Percentiles rank a stretch among this genome's conserved stretches.
phyloP scores from a whole-genome alignment of 1,284 basidiomycete genomes.

The Takashimella koratensis region DNA sequence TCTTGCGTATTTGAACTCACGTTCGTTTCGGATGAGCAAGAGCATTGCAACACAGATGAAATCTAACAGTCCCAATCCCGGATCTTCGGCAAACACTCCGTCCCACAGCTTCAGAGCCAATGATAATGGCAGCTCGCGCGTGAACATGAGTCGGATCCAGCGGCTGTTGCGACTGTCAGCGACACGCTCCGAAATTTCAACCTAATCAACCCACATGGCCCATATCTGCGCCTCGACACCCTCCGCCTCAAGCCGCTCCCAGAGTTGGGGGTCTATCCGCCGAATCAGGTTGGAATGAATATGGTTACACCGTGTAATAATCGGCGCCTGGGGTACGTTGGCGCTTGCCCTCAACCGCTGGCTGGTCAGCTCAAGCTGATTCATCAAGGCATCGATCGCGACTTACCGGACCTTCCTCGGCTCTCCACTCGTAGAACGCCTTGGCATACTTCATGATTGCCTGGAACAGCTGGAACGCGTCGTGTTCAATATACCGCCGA shows the following conservation, averaged over 20 bases:
- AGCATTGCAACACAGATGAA: slow-evolving; percentile 91
- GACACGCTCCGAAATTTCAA: not conserved
- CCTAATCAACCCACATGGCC: slow-evolving; percentile 65
- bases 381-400: not conserved
- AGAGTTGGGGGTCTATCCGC: slow-evolving; percentile 75
- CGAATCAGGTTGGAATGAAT: slow-evolving; percentile 70
- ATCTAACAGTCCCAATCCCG: slow-evolving; percentile 63
- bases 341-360: not conserved
- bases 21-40: slow-evolving; percentile 77
- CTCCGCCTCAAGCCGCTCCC: slow-evolving; percentile 66
- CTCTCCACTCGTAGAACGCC: slow-evolving; percentile 86
- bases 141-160: slow-evolving; percentile 85
- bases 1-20: slow-evolving; percentile 52
- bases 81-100: slow-evolving; percentile 78
- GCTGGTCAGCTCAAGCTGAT: not conserved
- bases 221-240: slow-evolving; percentile 92
- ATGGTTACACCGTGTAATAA: slow-evolving; percentile 71
- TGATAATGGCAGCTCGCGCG: slow-evolving; percentile 68
- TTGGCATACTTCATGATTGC: slow-evolving; percentile 71
- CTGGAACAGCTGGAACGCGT: slow-evolving; percentile 76
- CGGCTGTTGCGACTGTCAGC: slow-evolving; percentile 56
- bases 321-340: slow-evolving; percentile 59
- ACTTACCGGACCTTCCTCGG: slow-evolving; percentile 45
- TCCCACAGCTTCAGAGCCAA: slow-evolving; percentile 85
- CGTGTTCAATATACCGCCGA: slow-evolving; percentile 52